A percentile compares a stretch with the other conserved stretches of the same genome.
Evolutionary conservation across 75 land plant genomes (phyloP).

Genomic region (Cunninghamia lanceolata): DNA sequence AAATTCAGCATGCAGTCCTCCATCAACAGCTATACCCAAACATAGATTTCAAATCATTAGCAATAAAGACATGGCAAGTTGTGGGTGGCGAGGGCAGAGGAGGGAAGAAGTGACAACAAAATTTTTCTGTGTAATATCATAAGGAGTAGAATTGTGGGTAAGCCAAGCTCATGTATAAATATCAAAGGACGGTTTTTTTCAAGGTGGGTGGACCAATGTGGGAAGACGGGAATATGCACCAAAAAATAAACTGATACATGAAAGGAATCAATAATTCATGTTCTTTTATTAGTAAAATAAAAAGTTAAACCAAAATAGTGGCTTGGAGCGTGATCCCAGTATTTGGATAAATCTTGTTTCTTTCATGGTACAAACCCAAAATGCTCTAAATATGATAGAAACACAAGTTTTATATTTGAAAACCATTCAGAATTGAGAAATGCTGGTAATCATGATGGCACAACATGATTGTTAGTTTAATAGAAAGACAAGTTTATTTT

Average conservation of each 20-base stretch:
- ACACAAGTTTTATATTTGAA: background rate
- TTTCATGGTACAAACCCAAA: background rate
- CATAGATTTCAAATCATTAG: too few relatives aligned
- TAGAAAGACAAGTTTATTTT: background rate
- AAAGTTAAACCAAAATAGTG: too few relatives aligned
- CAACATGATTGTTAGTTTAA: background rate
- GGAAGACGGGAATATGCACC: background rate
- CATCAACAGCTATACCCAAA: too few relatives aligned
- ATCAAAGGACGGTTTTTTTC: background rate
- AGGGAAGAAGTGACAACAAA: too few relatives aligned
- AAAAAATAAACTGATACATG: background rate
- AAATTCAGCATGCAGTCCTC: too few relatives aligned
- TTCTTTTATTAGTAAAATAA: background rate
- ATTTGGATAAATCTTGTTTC: too few relatives aligned
- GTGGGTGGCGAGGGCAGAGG: too few relatives aligned
- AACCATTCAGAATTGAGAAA: background rate
- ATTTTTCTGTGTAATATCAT: too few relatives aligned
- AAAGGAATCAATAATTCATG: background rate
- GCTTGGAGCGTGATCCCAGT: too few relatives aligned
- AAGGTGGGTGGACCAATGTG: background rate
- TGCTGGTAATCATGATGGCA: background rate
- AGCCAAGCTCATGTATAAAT: background rate
- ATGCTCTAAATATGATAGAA: background rate
- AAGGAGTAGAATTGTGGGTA: background rate
- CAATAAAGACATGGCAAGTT: too few relatives aligned